Conservation (phyloP, 805 yeast genomes). For the Metschnikowia cerradonensis region DNA sequence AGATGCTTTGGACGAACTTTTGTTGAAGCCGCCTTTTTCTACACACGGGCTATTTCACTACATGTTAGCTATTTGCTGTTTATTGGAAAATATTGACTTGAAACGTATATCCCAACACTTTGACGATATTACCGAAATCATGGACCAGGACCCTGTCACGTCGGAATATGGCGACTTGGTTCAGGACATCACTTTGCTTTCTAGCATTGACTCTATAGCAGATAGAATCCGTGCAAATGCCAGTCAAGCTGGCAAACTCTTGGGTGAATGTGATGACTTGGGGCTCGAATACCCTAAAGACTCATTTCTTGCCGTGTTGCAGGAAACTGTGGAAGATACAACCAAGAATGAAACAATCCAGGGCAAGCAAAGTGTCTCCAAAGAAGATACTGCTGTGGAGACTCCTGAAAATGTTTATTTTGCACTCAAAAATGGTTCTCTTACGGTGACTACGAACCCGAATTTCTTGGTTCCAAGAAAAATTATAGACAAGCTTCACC, state of each 20-base stretch:
- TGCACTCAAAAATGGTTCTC: neutral
- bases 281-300: slow-evolving; percentile 25
- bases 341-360: no score
- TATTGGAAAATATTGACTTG: slow-evolving; percentile 23
- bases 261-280: slow-evolving; percentile 22
- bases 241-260: slow-evolving; percentile 2
- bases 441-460: neutral
- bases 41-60: slow-evolving; percentile 40
- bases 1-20: slow-evolving; percentile 33
- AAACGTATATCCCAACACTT: neutral
- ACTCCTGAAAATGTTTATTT: neutral
- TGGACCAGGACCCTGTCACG: slow-evolving; percentile 1
- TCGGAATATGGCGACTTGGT: slow-evolving; percentile 15
- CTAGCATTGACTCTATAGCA: slow-evolving; percentile 13
- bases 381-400: neutral
- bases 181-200: slow-evolving; percentile 13
- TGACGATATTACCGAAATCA: slow-evolving; percentile 7
- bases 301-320: neutral
- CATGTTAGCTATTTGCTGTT: slow-evolving; percentile 28
- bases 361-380: no score
- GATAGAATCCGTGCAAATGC: slow-evolving; percentile 10
- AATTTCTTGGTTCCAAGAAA: neutral
- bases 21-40: slow-evolving; percentile 41
- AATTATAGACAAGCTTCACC: neutral
- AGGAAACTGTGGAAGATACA: neutral